Evolutionary conservation across 768 basidiomycete genomes (phyloP), one percentile per base, ranked within the genome.

Genomic region (Tylopilus subfusipes): DNA sequence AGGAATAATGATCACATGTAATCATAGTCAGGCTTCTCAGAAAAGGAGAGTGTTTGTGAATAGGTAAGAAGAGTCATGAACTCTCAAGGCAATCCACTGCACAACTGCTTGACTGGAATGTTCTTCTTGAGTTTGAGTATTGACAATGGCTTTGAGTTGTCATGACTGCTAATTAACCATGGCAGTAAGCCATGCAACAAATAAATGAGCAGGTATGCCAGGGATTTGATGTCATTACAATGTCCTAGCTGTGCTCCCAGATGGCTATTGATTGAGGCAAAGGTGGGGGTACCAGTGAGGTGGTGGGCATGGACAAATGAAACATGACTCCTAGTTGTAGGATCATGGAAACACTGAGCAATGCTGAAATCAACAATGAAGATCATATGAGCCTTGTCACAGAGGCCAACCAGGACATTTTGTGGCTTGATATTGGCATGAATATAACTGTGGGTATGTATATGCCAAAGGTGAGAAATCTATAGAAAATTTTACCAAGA

Each of bases 211-310:
- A 53, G 18, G 11, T 53, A 53, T 1, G n/a, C 38, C 16, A 53
- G 22, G 1, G 38, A 53, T 9, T 53, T 4, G 2, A 53, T 8
- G 33, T 42, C 14, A 13, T 52, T 11, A 2, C 5, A 2, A 7
- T 4, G 2, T 24, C 22, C 52, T 24, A 31, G 38, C 19, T 5
- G 6, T 29, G 43, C 34, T 4, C 34, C 43, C n/a, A 52, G 7
- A 19, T 52, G 51, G n/a, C 38, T 53, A 21, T 50, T 50, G 9
- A 42, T 42, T 5, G n/a, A 54, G n/a, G 40, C 13, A 53, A 38
- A 52, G 3, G 27, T 19, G 6, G 44, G 52, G 11, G 29, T 52
- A 2, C 52, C 16, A 9, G 52, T 45, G 19, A 36, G 24, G 25
- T 10, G 7, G 8, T 13, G 2, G 3, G 42, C 13, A 18, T 1